These are phyloP conservation scores for Flaveria sonorensis DNA, from an alignment of 129 eudicot genomes.

Conservation along the genomic window DNA sequence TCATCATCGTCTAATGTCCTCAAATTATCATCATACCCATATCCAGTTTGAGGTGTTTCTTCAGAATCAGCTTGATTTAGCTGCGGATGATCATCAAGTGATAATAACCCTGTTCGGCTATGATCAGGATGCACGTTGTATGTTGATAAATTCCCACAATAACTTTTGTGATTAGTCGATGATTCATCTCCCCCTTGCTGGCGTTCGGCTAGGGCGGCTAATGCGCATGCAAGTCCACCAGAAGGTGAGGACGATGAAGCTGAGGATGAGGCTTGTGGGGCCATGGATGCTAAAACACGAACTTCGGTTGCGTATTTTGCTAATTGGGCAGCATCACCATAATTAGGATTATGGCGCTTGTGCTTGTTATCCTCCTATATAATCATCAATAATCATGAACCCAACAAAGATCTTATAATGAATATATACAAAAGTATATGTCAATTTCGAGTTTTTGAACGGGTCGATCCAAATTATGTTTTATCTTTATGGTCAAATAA, in stretches of 20 bases:
- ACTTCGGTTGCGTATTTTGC: conserved; percentile 53
- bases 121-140: conserved; percentile 45
- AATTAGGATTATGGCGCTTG: conserved; percentile 33
- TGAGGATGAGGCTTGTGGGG: conserved; percentile 43
- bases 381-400: conserved; percentile 13
- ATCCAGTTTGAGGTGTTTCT: conserved; percentile 46
- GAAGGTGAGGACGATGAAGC: conserved; percentile 70
- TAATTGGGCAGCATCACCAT: conserved; percentile 48
- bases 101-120: conserved; percentile 39
- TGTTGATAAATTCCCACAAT: conserved; percentile 33
- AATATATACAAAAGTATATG: background rate
- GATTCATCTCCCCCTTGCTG: conserved; percentile 70
- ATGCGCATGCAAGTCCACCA: conserved; percentile 90
- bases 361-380: conserved; percentile 65
- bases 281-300: conserved; percentile 43
- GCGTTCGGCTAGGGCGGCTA: conserved; percentile 85
- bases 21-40: conserved; percentile 32
- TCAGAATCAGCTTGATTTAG: conserved; percentile 38
- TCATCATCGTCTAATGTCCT: conserved; percentile 11
- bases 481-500: too few species aligned
- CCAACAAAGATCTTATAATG: background rate
- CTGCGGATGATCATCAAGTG: conserved; percentile 44
- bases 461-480: too few species aligned
- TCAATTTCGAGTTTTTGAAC: background rate
- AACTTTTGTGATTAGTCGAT: conserved; percentile 47